phyloP scores from a whole-genome alignment of 441 rosid genomes.

The Jatropha multifida region DNA sequence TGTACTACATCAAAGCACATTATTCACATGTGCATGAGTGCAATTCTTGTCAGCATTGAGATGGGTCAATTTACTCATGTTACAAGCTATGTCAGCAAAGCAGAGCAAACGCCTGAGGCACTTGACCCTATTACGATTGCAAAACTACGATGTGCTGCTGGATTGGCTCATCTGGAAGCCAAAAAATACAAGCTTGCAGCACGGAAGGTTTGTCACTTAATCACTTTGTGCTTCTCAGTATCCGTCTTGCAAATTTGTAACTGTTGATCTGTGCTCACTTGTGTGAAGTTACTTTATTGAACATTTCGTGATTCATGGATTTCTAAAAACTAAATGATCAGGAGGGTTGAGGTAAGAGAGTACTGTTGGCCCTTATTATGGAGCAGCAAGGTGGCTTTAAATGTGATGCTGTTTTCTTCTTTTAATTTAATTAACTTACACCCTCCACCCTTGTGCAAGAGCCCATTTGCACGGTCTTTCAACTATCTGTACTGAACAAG shows the following conservation, averaged over 20 bases:
- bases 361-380: not conserved
- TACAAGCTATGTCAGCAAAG: slow-evolving; percentile 86
- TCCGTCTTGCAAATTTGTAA: not conserved
- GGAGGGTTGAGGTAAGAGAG: not conserved
- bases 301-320: not conserved
- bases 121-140: slow-evolving; percentile 64
- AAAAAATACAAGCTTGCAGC: slow-evolving; percentile 98
- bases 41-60: slow-evolving; percentile 95
- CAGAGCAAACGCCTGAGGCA: slow-evolving; percentile 81
- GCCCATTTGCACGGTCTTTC: not conserved
- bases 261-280: not conserved
- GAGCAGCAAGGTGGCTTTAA: not conserved
- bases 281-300: not conserved
- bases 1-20: slow-evolving; percentile 96
- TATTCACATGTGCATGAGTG: slow-evolving; percentile 89
- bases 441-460: not conserved
- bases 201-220: slow-evolving; percentile 63
- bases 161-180: slow-evolving; percentile 83
- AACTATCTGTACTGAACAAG: not conserved
- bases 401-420: not conserved
- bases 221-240: not conserved
- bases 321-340: not conserved
- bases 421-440: not conserved
- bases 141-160: slow-evolving; percentile 89
- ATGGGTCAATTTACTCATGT: slow-evolving; percentile 97